These are phyloP conservation scores for Penicillium freii DNA, from an alignment of 2,329 filamentous ascomycete genomes.

Conservation along the genomic window DNA sequence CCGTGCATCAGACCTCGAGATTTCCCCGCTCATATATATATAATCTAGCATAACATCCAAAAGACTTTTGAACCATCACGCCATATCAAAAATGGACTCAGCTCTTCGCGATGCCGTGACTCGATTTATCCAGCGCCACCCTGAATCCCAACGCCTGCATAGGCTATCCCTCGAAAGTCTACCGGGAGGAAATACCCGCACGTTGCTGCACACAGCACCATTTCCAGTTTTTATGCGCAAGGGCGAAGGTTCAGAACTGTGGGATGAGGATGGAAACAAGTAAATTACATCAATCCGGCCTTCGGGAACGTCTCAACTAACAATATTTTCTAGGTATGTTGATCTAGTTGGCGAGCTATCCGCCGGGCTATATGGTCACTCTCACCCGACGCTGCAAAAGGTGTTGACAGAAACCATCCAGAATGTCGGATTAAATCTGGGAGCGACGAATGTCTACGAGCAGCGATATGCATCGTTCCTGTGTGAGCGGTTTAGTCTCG, in stretches of 20 bases:
- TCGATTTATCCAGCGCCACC: constrained; percentile 4
- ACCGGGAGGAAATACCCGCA: constrained; percentile 36
- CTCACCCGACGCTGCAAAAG: constrained; percentile 53
- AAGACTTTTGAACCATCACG: too few relatives aligned
- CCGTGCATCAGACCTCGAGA: neutral
- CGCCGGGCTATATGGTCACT: constrained; percentile 66
- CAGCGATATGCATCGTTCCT: constrained; percentile 52
- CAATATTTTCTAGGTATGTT: constrained; percentile 41
- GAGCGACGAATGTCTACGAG: constrained; percentile 55
- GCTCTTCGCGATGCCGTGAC: neutral
- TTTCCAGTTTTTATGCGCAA: constrained; percentile 19
- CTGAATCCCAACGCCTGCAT: constrained; percentile 15
- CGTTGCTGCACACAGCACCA: constrained; percentile 18
- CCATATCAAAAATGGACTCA: neutral
- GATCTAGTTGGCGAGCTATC: constrained; percentile 65
- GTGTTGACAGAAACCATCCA: constrained; percentile 50
- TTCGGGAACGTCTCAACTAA: neutral
- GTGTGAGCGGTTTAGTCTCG: constrained; percentile 51
- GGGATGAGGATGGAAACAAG: constrained; percentile 20
- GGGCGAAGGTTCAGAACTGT: constrained; percentile 11
- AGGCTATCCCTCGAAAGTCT: constrained; percentile 22
- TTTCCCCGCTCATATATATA: neutral
- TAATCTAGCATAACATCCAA: neutral
- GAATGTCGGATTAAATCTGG: constrained; percentile 53
- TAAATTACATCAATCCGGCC: neutral